Evolutionary conservation across 2,329 filamentous ascomycete genomes (phyloP), one percentile per base, ranked within the genome.

Genomic region (Aschersonia sp.): DNA sequence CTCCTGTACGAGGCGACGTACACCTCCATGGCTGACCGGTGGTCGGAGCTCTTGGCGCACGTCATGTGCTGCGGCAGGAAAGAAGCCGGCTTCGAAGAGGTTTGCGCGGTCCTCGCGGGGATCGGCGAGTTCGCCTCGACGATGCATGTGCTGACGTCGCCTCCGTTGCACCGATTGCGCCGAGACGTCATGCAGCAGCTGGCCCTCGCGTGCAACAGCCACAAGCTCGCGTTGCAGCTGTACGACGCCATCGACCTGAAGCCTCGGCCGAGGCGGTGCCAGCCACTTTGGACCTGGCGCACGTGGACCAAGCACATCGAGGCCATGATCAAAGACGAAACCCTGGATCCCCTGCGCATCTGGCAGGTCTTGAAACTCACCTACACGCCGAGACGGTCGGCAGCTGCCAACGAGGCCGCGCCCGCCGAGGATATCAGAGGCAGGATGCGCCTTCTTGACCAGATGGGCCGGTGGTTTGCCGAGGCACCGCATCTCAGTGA

Each of bases 271-370:
- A 44, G 40, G 5, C 46, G 37, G 30, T 39, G 49, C 31, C 44
- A 54, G 9, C 47, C 45, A 1, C 6, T 46, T 4, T 63, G 63
- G 58, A 45, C 55, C 12, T 67, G 64, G 62, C 54, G 54, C 11
- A 45, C 54, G 10, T 68, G 65, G 66, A 49, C 48, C 14, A 54
- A 53, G 4, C 59, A 66, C 47, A 42, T 58, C 4, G 54, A 65
- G 40, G 44, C 47, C 30, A 61, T 68, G 49, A 58, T 66, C 50
- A 56, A 56, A 39, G 62, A 67, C 46, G 49, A 56, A 4, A 45
- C 54, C 5, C 37, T 65, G 10, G 47, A 51, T 6, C 35, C 52
- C 8, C 22, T 32, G 12, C 45, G 53, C 6, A 52, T 63, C 8
- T 65, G 62, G 62, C 49, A 54, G 31, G 47, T 61, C 22, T 49